A percentile compares a stretch with the other conserved stretches of the same genome.
Evolutionary conservation across 2,329 filamentous ascomycete genomes (phyloP).

Genomic region (Phoma sp.): DNA sequence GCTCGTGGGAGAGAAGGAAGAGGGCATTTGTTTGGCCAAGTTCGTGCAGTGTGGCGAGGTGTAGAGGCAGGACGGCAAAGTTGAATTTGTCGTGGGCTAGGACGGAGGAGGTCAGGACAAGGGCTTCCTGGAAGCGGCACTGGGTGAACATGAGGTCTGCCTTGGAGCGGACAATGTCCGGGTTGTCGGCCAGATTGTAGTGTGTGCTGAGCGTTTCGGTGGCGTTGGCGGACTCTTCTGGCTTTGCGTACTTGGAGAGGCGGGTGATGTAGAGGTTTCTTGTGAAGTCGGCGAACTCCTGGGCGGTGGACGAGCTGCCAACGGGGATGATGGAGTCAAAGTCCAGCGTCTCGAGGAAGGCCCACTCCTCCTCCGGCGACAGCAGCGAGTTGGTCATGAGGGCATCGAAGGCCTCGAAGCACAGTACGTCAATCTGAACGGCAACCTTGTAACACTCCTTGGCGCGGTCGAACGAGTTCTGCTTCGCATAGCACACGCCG

Average conservation of each 20-base stretch:
- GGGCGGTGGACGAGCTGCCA: constrained; percentile 70
- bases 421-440: constrained; percentile 94
- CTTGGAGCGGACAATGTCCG: constrained; percentile 86
- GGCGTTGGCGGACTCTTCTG: constrained; percentile 79
- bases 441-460: constrained; percentile 99
- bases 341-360: constrained; percentile 84
- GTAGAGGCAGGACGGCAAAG: constrained; percentile 85
- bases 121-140: constrained; percentile 87
- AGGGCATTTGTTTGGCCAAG: constrained; percentile 84
- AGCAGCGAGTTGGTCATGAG: constrained; percentile 96
- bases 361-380: constrained; percentile 86
- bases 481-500: constrained; percentile 92
- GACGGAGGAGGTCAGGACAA: constrained; percentile 82
- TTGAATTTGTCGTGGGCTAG: constrained; percentile 86
- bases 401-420: constrained; percentile 97
- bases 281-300: constrained; percentile 91
- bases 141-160: constrained; percentile 94
- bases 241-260: constrained; percentile 92
- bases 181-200: constrained; percentile 84
- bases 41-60: constrained; percentile 89
- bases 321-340: constrained; percentile 80
- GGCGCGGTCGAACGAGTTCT: constrained; percentile 94
- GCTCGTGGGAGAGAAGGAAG: constrained; percentile 89
- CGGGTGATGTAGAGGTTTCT: constrained; percentile 96
- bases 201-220: constrained; percentile 92